These are phyloP conservation scores for Conticribra guillardii DNA, from an alignment of 108 stramenopile genomes.

Conservation along the genomic window DNA sequence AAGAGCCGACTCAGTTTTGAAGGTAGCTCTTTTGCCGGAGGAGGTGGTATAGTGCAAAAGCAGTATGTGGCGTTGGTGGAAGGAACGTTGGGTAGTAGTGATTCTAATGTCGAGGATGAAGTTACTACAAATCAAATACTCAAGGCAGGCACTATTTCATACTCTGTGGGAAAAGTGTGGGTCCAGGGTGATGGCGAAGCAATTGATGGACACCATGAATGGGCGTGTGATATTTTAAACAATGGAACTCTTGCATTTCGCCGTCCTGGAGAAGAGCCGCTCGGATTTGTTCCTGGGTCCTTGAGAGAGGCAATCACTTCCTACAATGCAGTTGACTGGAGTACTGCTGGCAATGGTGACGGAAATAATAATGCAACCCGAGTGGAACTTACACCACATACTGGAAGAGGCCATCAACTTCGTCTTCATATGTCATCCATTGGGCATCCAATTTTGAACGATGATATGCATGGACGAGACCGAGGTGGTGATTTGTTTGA, in stretches of 20 bases:
- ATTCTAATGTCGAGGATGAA: constrained; percentile 33
- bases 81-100: too few relatives aligned
- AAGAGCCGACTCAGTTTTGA: constrained; percentile 20
- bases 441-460: constrained; percentile 62
- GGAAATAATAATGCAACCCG: constrained; percentile 19
- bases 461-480: constrained; percentile 22
- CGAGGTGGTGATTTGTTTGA: neutral
- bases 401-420: constrained; percentile 79
- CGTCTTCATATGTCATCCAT: constrained; percentile 65
- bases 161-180: constrained; percentile 58
- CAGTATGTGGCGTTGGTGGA: constrained; percentile 63
- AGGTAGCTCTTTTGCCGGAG: neutral
- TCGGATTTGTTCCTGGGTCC: constrained; percentile 38
- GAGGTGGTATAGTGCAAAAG: constrained; percentile 41
- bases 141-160: constrained; percentile 23
- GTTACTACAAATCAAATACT: constrained; percentile 17
- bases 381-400: constrained; percentile 56
- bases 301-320: constrained; percentile 52
- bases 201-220: constrained; percentile 46
- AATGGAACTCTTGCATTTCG: constrained; percentile 33
- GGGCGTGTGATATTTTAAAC: constrained; percentile 38
- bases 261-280: constrained; percentile 13
- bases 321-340: constrained; percentile 31
- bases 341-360: constrained; percentile 4
- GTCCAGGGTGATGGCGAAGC: neutral